These are phyloP conservation scores for Colletotrichum sansevieriae DNA, from an alignment of 2,329 filamentous ascomycete genomes.

Conservation along the genomic window DNA sequence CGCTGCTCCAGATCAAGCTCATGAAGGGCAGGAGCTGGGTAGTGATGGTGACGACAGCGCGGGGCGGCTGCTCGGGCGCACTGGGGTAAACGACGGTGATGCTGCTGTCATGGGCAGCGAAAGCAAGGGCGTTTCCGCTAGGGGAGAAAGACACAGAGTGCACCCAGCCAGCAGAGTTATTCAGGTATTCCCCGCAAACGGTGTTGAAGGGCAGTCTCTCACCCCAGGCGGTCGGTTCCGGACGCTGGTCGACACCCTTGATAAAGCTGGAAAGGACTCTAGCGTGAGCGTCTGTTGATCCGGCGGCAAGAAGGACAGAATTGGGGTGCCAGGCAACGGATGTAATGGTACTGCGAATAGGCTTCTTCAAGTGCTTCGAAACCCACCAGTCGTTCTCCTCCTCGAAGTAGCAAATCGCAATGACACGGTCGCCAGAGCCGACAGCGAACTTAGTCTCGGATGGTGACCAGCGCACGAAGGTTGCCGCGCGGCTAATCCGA, in stretches of 20 bases:
- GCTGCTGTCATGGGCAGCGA: slow-evolving; percentile 94
- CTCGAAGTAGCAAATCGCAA: slow-evolving; percentile 98
- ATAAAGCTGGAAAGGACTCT: slow-evolving; percentile 96
- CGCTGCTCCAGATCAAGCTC: slow-evolving; percentile 91
- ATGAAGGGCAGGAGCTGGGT: slow-evolving; percentile 94
- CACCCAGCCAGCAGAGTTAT: slow-evolving; percentile 97
- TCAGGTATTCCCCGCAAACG: slow-evolving; percentile 95
- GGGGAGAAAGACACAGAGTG: slow-evolving; percentile 95
- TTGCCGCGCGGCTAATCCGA: slow-evolving; percentile 95
- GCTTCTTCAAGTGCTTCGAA: slow-evolving; percentile 99
- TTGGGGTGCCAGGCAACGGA: slow-evolving; percentile 98
- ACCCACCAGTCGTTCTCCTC: slow-evolving; percentile 99
- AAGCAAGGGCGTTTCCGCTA: slow-evolving; percentile 91
- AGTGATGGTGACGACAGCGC: slow-evolving; percentile 88
- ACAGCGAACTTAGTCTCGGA: slow-evolving; percentile 98
- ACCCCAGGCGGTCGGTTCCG: slow-evolving; percentile 91
- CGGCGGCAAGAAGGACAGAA: slow-evolving; percentile 92
- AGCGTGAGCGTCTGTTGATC: slow-evolving; percentile 97
- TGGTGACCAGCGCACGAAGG: slow-evolving; percentile 96
- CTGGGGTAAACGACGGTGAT: slow-evolving; percentile 96
- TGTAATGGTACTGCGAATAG: slow-evolving; percentile 96
- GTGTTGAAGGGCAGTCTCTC: slow-evolving; percentile 98
- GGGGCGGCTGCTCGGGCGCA: slow-evolving; percentile 89
- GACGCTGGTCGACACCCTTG: slow-evolving; percentile 90
- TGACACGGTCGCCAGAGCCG: slow-evolving; percentile 93